Conservation (phyloP, 179 eudicot species). For the Patellifolia procumbens region DNA sequence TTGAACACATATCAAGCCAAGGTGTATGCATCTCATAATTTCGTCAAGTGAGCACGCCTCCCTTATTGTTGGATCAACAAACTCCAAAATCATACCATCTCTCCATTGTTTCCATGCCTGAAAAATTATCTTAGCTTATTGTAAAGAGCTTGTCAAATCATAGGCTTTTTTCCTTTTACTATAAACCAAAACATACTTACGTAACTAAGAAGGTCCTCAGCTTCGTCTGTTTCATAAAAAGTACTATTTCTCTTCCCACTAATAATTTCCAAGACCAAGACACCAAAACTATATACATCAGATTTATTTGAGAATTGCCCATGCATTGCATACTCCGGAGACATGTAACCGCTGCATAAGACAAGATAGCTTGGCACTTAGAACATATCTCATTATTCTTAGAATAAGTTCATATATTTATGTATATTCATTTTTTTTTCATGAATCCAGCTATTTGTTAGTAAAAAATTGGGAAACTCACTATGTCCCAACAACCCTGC, state of each 20-base stretch:
- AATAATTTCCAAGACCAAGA: slow-evolving; percentile 27
- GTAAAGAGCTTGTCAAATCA: background rate
- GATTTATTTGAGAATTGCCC: no score
- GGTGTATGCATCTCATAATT: slow-evolving; percentile 4
- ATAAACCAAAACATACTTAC: background rate
- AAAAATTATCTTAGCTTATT: background rate
- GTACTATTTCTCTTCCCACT: slow-evolving; percentile 24
- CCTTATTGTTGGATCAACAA: slow-evolving; percentile 10
- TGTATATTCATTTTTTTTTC: no score
- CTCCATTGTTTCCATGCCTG: slow-evolving; percentile 16
- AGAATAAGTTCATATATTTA: no score
- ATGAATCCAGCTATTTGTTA: no score
- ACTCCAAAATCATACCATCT: background rate
- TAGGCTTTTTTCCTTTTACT: background rate
- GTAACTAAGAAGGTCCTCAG: background rate
- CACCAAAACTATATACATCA: no score
- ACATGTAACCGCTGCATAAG: no score
- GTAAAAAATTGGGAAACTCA: no score
- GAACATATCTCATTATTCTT: no score
- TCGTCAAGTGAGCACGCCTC: background rate
- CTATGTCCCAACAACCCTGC: slow-evolving; percentile 29
- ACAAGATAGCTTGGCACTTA: no score
- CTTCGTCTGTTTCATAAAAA: background rate
- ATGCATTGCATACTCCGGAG: no score
- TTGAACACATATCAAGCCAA: slow-evolving; percentile 16